These are phyloP conservation scores for Clathrus columnatus DNA, from an alignment of 768 basidiomycete species.

Conservation along the genomic window DNA sequence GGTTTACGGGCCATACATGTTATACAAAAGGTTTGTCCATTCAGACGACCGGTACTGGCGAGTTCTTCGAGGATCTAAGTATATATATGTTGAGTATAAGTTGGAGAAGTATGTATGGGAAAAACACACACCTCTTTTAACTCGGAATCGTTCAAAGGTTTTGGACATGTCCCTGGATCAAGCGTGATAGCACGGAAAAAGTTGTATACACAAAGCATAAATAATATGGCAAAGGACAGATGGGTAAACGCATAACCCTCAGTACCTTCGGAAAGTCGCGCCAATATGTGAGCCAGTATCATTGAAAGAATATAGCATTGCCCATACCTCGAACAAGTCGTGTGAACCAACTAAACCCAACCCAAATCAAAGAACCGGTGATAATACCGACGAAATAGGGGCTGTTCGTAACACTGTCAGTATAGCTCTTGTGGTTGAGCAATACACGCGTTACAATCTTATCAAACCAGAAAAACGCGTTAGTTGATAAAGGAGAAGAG, in stretches of 20 bases:
- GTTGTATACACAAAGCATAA: constrained; percentile 73
- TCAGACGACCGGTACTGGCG: constrained; percentile 77
- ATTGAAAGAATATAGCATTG: constrained; percentile 19
- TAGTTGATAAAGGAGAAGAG: background rate
- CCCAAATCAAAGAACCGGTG: constrained; percentile 77
- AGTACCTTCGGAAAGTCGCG: constrained; percentile 43
- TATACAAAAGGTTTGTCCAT: constrained; percentile 95
- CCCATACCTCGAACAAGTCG: constrained; percentile 70
- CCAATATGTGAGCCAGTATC: background rate
- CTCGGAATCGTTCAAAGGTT: constrained; percentile 73
- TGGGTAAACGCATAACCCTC: constrained; percentile 69
- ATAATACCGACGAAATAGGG: constrained; percentile 95
- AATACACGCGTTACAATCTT: constrained; percentile 81
- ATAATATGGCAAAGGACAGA: constrained; percentile 61
- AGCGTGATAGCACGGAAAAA: constrained; percentile 85
- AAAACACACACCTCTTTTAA: constrained; percentile 63
- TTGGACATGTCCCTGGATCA: constrained; percentile 84
- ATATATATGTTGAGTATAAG: background rate
- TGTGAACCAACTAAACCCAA: constrained; percentile 72
- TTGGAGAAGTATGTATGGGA: background rate
- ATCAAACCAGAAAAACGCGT: constrained; percentile 13
- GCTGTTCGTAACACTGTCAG: constrained; percentile 74
- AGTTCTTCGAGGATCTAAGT: constrained; percentile 81
- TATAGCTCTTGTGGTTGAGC: constrained; percentile 72
- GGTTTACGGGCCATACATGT: constrained; percentile 93